A percentile compares a stretch with the other conserved stretches of the same genome.
Conservation (phyloP, 805 yeast species). For the Allodekkera sacchari region DNA sequence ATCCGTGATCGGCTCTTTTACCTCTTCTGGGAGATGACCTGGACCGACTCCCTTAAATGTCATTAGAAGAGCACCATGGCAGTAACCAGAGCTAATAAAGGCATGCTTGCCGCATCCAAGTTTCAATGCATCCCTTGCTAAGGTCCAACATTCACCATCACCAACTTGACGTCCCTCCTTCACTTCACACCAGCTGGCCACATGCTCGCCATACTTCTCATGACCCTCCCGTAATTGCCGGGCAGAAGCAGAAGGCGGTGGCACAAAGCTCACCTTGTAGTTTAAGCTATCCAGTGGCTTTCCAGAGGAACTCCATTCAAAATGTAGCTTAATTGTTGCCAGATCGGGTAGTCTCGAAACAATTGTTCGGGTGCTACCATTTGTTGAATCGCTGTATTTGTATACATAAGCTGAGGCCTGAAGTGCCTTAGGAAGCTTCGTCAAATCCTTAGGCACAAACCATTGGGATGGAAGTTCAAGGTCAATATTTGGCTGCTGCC, state of each 20-base stretch:
- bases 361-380: conserved; percentile 25
- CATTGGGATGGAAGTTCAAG: conserved; percentile 37
- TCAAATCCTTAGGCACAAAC: conserved; percentile 29
- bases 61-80: conserved; percentile 35
- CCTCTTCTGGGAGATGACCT: conserved; percentile 10
- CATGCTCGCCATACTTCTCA: conserved; percentile 38
- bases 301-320: conserved; percentile 31
- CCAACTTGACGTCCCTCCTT: conserved; percentile 41
- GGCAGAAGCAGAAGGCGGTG: conserved; percentile 37
- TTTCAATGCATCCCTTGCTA: conserved; percentile 44
- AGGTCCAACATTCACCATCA: conserved; percentile 55
- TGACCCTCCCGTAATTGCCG: conserved; percentile 27
- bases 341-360: conserved; percentile 35
- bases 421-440: conserved; percentile 30
- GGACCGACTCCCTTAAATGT: conserved; percentile 12
- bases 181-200: conserved; percentile 48
- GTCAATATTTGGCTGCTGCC: conserved; percentile 31
- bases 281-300: conserved; percentile 19
- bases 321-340: conserved; percentile 25
- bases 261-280: conserved; percentile 25
- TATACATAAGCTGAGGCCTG: conserved; percentile 27
- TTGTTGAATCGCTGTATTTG: conserved; percentile 21
- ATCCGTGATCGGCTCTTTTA: conserved; percentile 26
- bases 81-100: conserved; percentile 37
- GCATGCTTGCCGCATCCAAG: conserved; percentile 54